Percentiles rank a stretch among this genome's conserved stretches.
phyloP scores from a whole-genome alignment of 148 eudicot genomes.

The Persicaria tinctoria region DNA sequence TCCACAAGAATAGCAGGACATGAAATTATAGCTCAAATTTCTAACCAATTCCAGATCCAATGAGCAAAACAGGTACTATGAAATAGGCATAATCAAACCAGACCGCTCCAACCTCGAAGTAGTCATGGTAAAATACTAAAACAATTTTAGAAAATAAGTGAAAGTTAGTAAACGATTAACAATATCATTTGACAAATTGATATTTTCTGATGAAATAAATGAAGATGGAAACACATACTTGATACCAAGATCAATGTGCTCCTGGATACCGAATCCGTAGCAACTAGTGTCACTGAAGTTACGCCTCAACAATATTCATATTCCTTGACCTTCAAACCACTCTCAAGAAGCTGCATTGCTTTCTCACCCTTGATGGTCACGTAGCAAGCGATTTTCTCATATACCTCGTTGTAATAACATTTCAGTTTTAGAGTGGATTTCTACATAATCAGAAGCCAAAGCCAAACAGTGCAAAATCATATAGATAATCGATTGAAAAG shows the following conservation, averaged over 20 bases:
- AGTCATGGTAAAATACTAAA: neutral
- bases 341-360: constrained; percentile 82
- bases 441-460: neutral
- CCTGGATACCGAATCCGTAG: constrained; percentile 79
- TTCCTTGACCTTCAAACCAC: constrained; percentile 88
- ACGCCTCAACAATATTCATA: constrained; percentile 57
- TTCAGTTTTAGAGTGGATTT: neutral
- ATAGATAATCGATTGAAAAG: too few species aligned
- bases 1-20: too few species aligned
- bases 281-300: constrained; percentile 87
- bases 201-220: neutral
- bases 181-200: neutral
- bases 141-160: neutral
- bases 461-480: neutral
- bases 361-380: constrained; percentile 85
- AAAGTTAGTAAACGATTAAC: too few species aligned
- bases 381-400: constrained; percentile 79
- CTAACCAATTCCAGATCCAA: neutral
- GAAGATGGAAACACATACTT: constrained; percentile 31
- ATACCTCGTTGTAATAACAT: constrained; percentile 43
- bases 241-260: constrained; percentile 85
- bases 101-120: neutral
- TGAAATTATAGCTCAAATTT: neutral
- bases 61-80: neutral
- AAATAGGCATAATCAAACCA: neutral